A percentile compares a stretch with the other conserved stretches of the same genome.
Conservation (phyloP, 139 green algal genomes). For the Coelastrella sp. region DNA sequence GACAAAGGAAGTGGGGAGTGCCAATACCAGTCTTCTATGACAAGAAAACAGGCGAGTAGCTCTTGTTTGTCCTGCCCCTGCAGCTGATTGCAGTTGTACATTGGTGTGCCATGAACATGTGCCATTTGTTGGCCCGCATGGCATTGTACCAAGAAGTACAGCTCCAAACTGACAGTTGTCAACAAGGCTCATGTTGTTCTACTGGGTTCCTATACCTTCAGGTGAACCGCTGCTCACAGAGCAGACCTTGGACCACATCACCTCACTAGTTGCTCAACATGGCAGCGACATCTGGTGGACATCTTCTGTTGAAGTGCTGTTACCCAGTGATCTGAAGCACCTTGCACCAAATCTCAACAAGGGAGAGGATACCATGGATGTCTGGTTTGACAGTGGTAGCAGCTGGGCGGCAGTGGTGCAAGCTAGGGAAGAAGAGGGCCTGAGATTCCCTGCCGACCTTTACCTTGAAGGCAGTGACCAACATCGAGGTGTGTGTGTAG, state of each 20-base stretch:
- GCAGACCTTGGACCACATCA: slow-evolving; percentile 90
- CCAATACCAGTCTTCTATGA: slow-evolving; percentile 99
- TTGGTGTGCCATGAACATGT: neutral
- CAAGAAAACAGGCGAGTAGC: slow-evolving; percentile 71
- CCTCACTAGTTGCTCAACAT: slow-evolving; percentile 77
- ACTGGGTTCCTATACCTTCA: no score
- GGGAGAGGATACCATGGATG: slow-evolving; percentile 99
- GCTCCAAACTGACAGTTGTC: neutral
- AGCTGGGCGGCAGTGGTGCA: slow-evolving; percentile 93
- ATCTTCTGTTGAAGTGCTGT: slow-evolving; percentile 83
- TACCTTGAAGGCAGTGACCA: slow-evolving; percentile 99
- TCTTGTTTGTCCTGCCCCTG: neutral
- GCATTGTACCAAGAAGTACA: no score
- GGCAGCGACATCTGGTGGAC: slow-evolving; percentile 92
- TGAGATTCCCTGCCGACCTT: slow-evolving; percentile 92
- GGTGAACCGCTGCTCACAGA: slow-evolving; percentile 92
- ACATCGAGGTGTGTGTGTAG: slow-evolving; percentile 87
- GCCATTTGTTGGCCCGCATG: neutral
- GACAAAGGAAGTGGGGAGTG: slow-evolving; percentile 98
- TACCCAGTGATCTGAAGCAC: slow-evolving; percentile 72
- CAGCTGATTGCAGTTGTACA: no score
- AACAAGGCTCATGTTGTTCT: no score
- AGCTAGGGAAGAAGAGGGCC: slow-evolving; percentile 45
- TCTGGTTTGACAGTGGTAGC: slow-evolving; percentile 98
- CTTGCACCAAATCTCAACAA: slow-evolving; percentile 71